Percentiles rank a stretch among this genome's conserved stretches.
These are phyloP conservation scores for Dothiorella sarmentorum DNA, from an alignment of 2,329 filamentous ascomycete genomes.

Conservation along the genomic window DNA sequence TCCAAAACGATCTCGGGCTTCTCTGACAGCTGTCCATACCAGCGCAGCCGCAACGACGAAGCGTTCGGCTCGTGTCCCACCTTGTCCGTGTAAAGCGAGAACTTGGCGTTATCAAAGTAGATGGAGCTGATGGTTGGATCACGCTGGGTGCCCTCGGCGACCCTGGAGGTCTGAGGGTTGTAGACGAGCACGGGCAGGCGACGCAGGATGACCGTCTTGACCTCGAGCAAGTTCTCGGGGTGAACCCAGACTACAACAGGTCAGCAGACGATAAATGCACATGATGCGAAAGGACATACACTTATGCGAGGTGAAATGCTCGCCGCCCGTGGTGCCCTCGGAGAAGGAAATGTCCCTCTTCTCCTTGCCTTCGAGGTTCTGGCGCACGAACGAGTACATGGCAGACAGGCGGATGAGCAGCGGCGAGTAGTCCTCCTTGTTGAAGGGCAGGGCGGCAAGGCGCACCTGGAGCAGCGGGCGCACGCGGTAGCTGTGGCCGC, in stretches of 20 bases:
- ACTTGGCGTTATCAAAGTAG: constrained; percentile 88
- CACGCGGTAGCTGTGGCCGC: constrained; percentile 81
- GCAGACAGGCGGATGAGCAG: constrained; percentile 83
- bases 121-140: constrained; percentile 93
- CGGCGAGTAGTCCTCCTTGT: constrained; percentile 90
- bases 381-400: constrained; percentile 92
- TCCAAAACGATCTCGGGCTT: constrained; percentile 81
- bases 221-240: constrained; percentile 89
- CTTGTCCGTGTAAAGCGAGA: constrained; percentile 83
- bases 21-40: constrained; percentile 80
- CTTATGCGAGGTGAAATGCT: constrained; percentile 81
- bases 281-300: constrained; percentile 52
- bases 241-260: constrained; percentile 77
- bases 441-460: constrained; percentile 84
- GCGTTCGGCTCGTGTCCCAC: constrained; percentile 72
- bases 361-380: constrained; percentile 66
- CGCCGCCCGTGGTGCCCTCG: constrained; percentile 44
- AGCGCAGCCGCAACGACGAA: constrained; percentile 79
- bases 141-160: constrained; percentile 69
- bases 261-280: constrained; percentile 29
- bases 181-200: constrained; percentile 89
- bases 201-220: constrained; percentile 92
- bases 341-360: constrained; percentile 44
- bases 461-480: constrained; percentile 88
- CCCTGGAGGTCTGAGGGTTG: constrained; percentile 79